Base-by-base conservation (phyloP, 371 early-diverging fungal genomes). In the Apophysomyces trapeziformis region DNA sequence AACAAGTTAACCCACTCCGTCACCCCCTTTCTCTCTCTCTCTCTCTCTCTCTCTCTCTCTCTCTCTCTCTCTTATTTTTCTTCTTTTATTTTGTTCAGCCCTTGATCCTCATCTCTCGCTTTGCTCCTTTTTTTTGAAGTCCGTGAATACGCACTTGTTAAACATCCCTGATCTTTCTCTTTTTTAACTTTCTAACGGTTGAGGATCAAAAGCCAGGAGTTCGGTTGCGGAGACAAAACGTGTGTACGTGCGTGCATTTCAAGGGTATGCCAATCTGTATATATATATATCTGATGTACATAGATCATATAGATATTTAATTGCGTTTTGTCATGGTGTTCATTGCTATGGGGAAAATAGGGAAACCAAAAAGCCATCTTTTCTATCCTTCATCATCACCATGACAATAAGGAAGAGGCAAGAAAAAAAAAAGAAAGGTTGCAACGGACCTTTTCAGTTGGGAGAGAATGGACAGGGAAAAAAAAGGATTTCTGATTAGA, bases 321-420 rank as follows among this genome's bases (percentile, higher is more conserved):
- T 2, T 26, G 32, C 32, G 32, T 1, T 26, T 26, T 26, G 32
- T 26, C 32, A 26, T 26, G 2, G 3, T 26, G 32, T 26, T 26
- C 3, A 26, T 26, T 26, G 32, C 32, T 26, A 26, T 26, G 32
- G 32, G 32, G 32, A 26, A 26, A 26, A 26, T 1, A 45, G 4
- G 46, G 16, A 45, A 5, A 45, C 7, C 1, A 12, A 18, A 45
- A 13, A n/a, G 46, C 32, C 26, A 57, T 37, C 16, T 71, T 68
- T 63, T 74, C 74, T 41, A 68, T 32, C 68, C 74, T 70, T 68
- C 74, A 64, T 63, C 71, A 71, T 39, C 71, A 71, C 58, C 70
- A 56, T 18, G 70, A 68, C 9, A 13, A 14, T 7, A 45, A 45
- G 2, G 16, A 21, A 21, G 54, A 21, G 21, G 21, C n/a, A 21